Percentiles rank a stretch among this genome's conserved stretches.
Evolutionary conservation across 768 basidiomycete genomes (phyloP).

Genomic region (Rhodotorula sphaerocarpa): DNA sequence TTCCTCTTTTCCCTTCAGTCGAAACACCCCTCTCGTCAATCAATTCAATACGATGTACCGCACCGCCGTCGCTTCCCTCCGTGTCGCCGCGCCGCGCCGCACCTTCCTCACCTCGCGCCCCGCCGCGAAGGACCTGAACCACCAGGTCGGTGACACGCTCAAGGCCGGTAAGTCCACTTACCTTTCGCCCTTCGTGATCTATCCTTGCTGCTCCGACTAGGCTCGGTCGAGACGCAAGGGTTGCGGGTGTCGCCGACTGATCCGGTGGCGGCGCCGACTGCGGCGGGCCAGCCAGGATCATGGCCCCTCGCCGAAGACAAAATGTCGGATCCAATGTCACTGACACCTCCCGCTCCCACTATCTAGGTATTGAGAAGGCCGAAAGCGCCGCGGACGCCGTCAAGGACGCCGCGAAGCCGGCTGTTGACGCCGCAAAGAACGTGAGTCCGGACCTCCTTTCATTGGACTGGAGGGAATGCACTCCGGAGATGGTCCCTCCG

Average conservation of each 20-base stretch:
- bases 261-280: too few species aligned
- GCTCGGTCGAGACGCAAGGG: too few species aligned
- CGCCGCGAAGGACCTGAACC: slow-evolving; percentile 45
- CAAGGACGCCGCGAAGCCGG: background rate
- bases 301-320: too few species aligned
- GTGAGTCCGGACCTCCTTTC: background rate
- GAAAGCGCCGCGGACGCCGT: background rate
- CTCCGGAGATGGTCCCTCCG: too few species aligned
- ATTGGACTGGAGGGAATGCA: too few species aligned
- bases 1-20: background rate
- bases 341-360: too few species aligned
- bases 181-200: background rate
- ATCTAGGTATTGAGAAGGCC: background rate
- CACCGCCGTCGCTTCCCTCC: slow-evolving; percentile 27
- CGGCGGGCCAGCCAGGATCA: too few species aligned
- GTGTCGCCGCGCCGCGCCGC: slow-evolving; percentile 31
- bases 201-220: too few species aligned
- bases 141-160: slow-evolving; percentile 1
- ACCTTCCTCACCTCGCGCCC: slow-evolving; percentile 44
- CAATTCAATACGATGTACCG: background rate
- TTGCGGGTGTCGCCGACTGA: too few species aligned
- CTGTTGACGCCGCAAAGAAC: background rate
- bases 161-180: background rate
- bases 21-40: background rate
- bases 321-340: too few species aligned